phyloP scores from a whole-genome alignment of 441 rosid genomes.

The Theobroma grandiflorum region DNA sequence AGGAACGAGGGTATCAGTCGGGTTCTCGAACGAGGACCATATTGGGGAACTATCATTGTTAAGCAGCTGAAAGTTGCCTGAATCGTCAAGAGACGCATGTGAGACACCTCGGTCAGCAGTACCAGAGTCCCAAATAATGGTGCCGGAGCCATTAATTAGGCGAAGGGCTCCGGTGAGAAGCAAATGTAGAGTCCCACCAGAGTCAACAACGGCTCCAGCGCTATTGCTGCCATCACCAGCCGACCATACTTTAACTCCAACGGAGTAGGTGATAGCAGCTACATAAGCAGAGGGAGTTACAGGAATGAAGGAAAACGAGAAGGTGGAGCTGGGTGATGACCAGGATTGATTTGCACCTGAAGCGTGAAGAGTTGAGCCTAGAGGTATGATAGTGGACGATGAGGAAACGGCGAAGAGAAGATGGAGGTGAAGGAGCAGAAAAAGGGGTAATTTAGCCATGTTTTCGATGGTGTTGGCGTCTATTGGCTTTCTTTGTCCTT shows the following conservation, averaged over 20 bases:
- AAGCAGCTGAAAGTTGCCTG: slow-evolving; percentile 60
- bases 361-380: slow-evolving; percentile 51
- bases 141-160: slow-evolving; percentile 62
- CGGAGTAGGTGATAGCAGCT: slow-evolving; percentile 52
- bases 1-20: slow-evolving; percentile 71
- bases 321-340: slow-evolving; percentile 52
- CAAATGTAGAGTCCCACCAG: slow-evolving; percentile 53
- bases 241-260: slow-evolving; percentile 57
- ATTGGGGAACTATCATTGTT: slow-evolving; percentile 40
- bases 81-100: slow-evolving; percentile 59
- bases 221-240: slow-evolving; percentile 34
- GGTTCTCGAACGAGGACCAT: slow-evolving; percentile 77
- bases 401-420: slow-evolving; percentile 16
- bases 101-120: slow-evolving; percentile 54
- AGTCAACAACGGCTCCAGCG: slow-evolving; percentile 48
- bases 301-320: slow-evolving; percentile 54
- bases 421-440: slow-evolving; percentile 13
- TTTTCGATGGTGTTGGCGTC: neutral
- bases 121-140: slow-evolving; percentile 60
- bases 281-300: slow-evolving; percentile 36
- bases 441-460: neutral
- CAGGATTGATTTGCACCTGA: slow-evolving; percentile 46
- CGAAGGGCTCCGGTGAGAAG: slow-evolving; percentile 57
- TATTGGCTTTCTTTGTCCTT: neutral
- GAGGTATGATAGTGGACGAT: slow-evolving; percentile 31